Evolutionary conservation across 805 yeast species (phyloP).

Genomic region (Nakazawaea siamensis): DNA sequence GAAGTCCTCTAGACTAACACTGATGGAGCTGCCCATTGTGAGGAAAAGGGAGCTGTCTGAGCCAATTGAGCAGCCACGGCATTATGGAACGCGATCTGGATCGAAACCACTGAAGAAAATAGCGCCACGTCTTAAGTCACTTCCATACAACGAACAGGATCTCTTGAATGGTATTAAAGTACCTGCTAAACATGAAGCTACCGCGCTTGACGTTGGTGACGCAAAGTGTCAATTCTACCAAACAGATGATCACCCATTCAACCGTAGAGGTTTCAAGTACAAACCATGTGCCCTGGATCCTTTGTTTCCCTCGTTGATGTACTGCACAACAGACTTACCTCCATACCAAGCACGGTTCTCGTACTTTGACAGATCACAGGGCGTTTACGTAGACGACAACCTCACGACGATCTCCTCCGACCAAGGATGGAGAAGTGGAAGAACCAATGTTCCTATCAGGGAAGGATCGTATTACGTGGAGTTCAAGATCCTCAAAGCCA

Average conservation of each 20-base stretch:
- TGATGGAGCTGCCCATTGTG: slow-evolving; percentile 3
- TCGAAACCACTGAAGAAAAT: slow-evolving; percentile 12
- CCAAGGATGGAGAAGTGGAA: slow-evolving; percentile 73
- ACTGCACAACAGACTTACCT: slow-evolving; percentile 65
- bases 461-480: slow-evolving; percentile 83
- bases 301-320: slow-evolving; percentile 44
- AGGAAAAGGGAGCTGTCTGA: slow-evolving; percentile 7
- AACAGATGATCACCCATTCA: slow-evolving; percentile 74
- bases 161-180: slow-evolving; percentile 14
- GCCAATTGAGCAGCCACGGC: slow-evolving; percentile 6
- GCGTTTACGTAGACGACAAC: slow-evolving; percentile 34
- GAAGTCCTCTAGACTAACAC: not conserved
- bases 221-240: slow-evolving; percentile 25
- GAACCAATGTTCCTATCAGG: slow-evolving; percentile 66
- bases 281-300: slow-evolving; percentile 71
- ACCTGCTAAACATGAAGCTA: slow-evolving; percentile 15
- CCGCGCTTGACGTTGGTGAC: too few species aligned
- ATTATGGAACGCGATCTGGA: slow-evolving; percentile 11
- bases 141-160: slow-evolving; percentile 24
- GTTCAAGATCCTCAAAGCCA: slow-evolving; percentile 41
- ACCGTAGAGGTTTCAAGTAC: slow-evolving; percentile 76
- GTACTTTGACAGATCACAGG: slow-evolving; percentile 63
- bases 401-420: slow-evolving; percentile 42
- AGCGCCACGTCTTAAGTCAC: slow-evolving; percentile 24
- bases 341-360: slow-evolving; percentile 54